Conservation (phyloP, 495 filamentous ascomycete species). For the Thozetella sp. region DNA sequence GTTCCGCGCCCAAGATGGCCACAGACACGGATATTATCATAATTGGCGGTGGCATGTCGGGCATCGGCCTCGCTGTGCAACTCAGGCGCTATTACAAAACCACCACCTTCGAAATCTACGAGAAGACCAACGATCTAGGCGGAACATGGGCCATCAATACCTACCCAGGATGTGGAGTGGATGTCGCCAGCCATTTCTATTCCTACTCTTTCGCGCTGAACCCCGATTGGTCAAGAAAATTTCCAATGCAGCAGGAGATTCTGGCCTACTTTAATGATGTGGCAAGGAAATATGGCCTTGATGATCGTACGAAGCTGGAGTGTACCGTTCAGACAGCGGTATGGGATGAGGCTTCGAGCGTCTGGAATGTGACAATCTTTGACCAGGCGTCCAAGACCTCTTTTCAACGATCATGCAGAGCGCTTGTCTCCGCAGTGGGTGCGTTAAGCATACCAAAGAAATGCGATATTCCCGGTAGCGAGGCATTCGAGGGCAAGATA, state of each 20-base stretch:
- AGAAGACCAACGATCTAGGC: conserved; percentile 61
- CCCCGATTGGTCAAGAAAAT: conserved; percentile 41
- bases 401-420: conserved; percentile 43
- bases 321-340: conserved; percentile 36
- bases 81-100: conserved; percentile 53
- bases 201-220: conserved; percentile 51
- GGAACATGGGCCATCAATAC: conserved; percentile 71
- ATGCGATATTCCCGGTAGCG: conserved; percentile 36
- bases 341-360: conserved; percentile 43
- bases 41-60: conserved; percentile 63
- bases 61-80: conserved; percentile 62
- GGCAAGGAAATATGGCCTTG: conserved; percentile 41
- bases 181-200: conserved; percentile 41
- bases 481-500: conserved; percentile 43
- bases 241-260: conserved; percentile 44
- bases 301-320: conserved; percentile 39
- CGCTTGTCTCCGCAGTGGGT: conserved; percentile 59
- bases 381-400: conserved; percentile 27
- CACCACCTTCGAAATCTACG: conserved; percentile 67
- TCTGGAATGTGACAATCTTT: conserved; percentile 45
- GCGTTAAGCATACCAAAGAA: conserved; percentile 45
- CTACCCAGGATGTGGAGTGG: conserved; percentile 54
- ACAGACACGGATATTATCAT: conserved; percentile 30
- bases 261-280: conserved; percentile 46
- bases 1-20: background rate